Percentiles rank a stretch among this genome's conserved stretches.
Evolutionary conservation across 176 grass and related monocot species (phyloP).

Genomic region (Dendrocalamus sinicus): DNA sequence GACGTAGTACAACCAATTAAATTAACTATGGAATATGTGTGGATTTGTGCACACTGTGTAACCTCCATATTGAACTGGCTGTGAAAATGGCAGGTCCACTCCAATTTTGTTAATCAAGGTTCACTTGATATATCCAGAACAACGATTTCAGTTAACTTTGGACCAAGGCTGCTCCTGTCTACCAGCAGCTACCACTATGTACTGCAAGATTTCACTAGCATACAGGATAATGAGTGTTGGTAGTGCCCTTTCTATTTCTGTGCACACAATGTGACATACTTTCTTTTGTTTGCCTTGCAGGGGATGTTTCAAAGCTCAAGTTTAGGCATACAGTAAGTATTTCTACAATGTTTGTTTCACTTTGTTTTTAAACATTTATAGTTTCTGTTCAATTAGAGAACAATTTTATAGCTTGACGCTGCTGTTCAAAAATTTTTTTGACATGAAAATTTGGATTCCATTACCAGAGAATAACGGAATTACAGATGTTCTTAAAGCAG

Average conservation of each 20-base stretch:
- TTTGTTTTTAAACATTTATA: not conserved
- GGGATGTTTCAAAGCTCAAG: conserved; percentile 59
- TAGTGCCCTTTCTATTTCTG: not conserved
- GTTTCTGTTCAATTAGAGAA: not conserved
- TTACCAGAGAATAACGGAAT: no score
- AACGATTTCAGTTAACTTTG: not conserved
- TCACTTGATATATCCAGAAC: not conserved
- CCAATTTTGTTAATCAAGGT: not conserved
- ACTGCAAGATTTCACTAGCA: not conserved
- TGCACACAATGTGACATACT: not conserved
- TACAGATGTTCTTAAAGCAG: no score
- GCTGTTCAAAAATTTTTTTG: no score
- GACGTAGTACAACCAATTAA: no score
- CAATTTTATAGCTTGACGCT: not conserved
- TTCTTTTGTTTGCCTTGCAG: conserved; percentile 46
- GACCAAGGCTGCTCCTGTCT: not conserved
- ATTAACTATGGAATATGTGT: no score
- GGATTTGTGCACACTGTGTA: no score
- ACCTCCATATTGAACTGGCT: no score
- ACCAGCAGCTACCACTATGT: not conserved
- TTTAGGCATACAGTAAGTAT: conserved; percentile 70
- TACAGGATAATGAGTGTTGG: not conserved
- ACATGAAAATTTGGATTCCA: no score
- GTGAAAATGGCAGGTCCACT: no score
- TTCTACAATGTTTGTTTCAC: not conserved